Percentiles rank a stretch among this genome's conserved stretches.
Conservation (phyloP, 108 stramenopile genomes). For the Nannochloropsis salina region DNA sequence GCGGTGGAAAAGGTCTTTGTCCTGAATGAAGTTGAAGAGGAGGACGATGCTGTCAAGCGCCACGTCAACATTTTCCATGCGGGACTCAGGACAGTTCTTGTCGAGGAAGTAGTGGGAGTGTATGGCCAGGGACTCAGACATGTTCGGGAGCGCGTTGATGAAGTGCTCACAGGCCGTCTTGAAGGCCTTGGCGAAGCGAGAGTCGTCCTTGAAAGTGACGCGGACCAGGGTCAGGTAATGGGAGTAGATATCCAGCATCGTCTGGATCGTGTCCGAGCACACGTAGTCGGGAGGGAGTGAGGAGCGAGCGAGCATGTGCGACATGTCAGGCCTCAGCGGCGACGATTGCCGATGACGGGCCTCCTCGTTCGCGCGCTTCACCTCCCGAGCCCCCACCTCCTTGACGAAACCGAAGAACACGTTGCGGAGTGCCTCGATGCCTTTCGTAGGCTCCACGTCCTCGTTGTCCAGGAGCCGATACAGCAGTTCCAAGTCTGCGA, state of each 20-base stretch:
- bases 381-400: neutral
- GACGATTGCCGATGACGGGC: neutral
- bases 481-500: neutral
- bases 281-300: neutral
- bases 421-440: neutral
- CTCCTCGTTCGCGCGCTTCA: neutral
- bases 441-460: neutral
- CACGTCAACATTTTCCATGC: conserved; percentile 26
- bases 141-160: conserved; percentile 35
- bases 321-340: neutral
- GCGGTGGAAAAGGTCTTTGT: conserved; percentile 47
- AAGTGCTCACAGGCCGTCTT: conserved; percentile 42
- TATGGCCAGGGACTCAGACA: conserved; percentile 40
- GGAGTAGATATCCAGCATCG: conserved; percentile 27
- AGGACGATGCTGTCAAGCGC: conserved; percentile 41
- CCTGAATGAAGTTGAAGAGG: conserved; percentile 40
- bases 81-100: conserved; percentile 3
- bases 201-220: conserved; percentile 30
- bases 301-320: neutral
- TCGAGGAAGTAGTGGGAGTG: conserved; percentile 44
- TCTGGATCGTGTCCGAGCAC: neutral
- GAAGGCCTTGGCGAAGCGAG: conserved; percentile 26
- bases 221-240: conserved; percentile 37
- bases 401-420: neutral
- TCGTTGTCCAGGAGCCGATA: neutral